A percentile compares a stretch with the other conserved stretches of the same genome.
Evolutionary conservation across 805 yeast species (phyloP).

Genomic region (Teunomyces cretensis): DNA sequence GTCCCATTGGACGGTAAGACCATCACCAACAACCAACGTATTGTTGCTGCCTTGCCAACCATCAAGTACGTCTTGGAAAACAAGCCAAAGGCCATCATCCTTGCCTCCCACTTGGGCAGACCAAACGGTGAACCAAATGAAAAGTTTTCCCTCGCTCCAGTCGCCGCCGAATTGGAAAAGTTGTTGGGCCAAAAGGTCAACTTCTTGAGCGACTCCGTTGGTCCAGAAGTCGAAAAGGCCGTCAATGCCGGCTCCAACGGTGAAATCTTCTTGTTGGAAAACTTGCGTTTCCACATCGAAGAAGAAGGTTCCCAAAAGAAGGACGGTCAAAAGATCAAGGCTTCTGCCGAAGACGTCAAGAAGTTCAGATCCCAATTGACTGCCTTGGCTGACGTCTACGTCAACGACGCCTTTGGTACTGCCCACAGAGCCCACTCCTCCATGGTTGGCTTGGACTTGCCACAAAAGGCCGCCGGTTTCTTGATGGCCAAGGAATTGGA

Average conservation of each 20-base stretch:
- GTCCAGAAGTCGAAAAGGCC: constrained; percentile 80
- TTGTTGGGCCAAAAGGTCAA: constrained; percentile 70
- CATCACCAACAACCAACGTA: constrained; percentile 99
- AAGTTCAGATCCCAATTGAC: constrained; percentile 89
- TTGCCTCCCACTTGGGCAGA: constrained; percentile 98
- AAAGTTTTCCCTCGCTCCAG: constrained; percentile 92
- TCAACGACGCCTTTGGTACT: constrained; percentile 98
- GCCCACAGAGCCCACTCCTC: constrained; percentile 99
- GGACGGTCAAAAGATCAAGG: constrained; percentile 92
- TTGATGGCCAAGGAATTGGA: constrained; percentile 95
- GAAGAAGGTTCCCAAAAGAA: constrained; percentile 93
- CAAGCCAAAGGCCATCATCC: constrained; percentile 84
- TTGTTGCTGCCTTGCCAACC: constrained; percentile 99
- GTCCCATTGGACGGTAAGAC: constrained; percentile 93
- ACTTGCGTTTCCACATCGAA: constrained; percentile 97
- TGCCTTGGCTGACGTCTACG: constrained; percentile 92
- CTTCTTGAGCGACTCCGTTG: constrained; percentile 91
- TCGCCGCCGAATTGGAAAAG: constrained; percentile 81
- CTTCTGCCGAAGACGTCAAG: constrained; percentile 78
- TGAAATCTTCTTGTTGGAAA: constrained; percentile 86
- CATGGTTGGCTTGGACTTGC: constrained; percentile 95
- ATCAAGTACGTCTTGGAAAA: constrained; percentile 91
- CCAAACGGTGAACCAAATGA: constrained; percentile 91
- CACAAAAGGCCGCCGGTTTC: constrained; percentile 98
- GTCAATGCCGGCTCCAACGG: constrained; percentile 76